phyloP scores from a whole-genome alignment of 805 yeast genomes.

The Kodamaea neixiangensis region DNA sequence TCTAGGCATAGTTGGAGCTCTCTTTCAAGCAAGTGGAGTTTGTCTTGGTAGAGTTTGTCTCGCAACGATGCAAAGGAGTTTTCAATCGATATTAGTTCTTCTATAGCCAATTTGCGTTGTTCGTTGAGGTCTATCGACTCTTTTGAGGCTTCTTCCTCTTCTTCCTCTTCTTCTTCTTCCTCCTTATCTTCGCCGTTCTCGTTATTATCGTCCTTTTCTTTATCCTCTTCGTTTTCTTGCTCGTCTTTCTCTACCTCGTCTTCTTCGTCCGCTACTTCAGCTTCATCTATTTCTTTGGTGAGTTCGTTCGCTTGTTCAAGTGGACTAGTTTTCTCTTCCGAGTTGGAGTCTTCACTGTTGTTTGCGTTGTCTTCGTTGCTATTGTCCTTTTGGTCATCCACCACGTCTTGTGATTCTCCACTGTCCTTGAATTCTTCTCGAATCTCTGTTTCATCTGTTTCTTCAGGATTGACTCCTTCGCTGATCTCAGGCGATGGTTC shows the following conservation, averaged over 20 bases:
- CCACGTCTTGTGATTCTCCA: neutral
- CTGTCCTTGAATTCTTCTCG: neutral
- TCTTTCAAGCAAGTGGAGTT: conserved; percentile 69
- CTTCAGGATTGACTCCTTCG: conserved; percentile 1
- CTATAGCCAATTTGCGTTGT: conserved; percentile 63
- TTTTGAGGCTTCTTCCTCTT: conserved; percentile 12
- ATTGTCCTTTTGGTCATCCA: neutral
- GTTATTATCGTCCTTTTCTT: conserved; percentile 12
- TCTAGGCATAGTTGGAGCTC: conserved; percentile 85
- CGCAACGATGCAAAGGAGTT: conserved; percentile 82
- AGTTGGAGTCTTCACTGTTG: conserved; percentile 15
- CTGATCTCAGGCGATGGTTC: conserved; percentile 3
- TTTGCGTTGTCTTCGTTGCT: conserved; percentile 11
- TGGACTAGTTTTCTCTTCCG: neutral
- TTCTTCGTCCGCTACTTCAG: conserved; percentile 19
- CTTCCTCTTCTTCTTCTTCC: conserved; percentile 12
- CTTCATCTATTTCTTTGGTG: conserved; percentile 3
- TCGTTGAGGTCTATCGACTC: conserved; percentile 30
- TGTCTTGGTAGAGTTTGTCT: conserved; percentile 83
- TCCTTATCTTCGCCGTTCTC: conserved; percentile 14
- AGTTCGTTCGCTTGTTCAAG: neutral
- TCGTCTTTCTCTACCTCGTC: conserved; percentile 13
- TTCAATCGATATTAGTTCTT: conserved; percentile 77
- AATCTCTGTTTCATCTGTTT: conserved; percentile 1
- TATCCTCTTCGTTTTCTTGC: conserved; percentile 11